Percentiles rank a stretch among this genome's conserved stretches.
These are phyloP conservation scores for Beauveria asiatica DNA, from an alignment of 2,329 filamentous ascomycete genomes.

Conservation along the genomic window DNA sequence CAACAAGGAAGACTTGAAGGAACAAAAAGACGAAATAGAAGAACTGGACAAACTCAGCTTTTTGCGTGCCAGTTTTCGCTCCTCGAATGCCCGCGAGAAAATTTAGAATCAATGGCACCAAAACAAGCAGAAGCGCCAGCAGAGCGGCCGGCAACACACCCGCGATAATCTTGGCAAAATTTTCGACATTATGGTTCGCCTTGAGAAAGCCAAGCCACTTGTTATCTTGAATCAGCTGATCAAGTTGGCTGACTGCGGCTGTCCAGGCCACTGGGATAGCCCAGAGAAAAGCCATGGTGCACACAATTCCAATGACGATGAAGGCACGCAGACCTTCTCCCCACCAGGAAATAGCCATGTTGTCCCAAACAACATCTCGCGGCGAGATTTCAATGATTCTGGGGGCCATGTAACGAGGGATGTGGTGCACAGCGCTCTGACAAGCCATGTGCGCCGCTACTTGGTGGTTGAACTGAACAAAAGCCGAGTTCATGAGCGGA, in stretches of 20 bases:
- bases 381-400: slow-evolving; percentile 90
- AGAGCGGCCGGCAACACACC: slow-evolving; percentile 79
- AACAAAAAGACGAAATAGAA: slow-evolving; percentile 95
- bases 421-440: slow-evolving; percentile 80
- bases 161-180: slow-evolving; percentile 56
- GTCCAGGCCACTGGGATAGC: slow-evolving; percentile 86
- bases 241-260: slow-evolving; percentile 70
- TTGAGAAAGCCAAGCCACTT: slow-evolving; percentile 64
- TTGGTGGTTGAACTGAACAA: slow-evolving; percentile 97
- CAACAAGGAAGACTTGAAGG: slow-evolving; percentile 87
- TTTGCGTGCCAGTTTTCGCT: slow-evolving; percentile 71
- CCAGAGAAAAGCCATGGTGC: slow-evolving; percentile 78
- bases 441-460: slow-evolving; percentile 97
- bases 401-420: slow-evolving; percentile 89
- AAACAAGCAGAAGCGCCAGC: slow-evolving; percentile 66
- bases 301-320: slow-evolving; percentile 56
- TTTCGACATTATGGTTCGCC: slow-evolving; percentile 49
- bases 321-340: slow-evolving; percentile 67
- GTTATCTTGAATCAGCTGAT: slow-evolving; percentile 55
- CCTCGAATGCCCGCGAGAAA: slow-evolving; percentile 68
- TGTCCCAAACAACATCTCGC: slow-evolving; percentile 90
- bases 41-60: slow-evolving; percentile 74
- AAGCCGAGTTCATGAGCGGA: slow-evolving; percentile 90
- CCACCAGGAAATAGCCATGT: slow-evolving; percentile 96
- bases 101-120: slow-evolving; percentile 72